phyloP scores from a whole-genome alignment of 148 eudicot genomes.

The Spergularia bocconei region DNA sequence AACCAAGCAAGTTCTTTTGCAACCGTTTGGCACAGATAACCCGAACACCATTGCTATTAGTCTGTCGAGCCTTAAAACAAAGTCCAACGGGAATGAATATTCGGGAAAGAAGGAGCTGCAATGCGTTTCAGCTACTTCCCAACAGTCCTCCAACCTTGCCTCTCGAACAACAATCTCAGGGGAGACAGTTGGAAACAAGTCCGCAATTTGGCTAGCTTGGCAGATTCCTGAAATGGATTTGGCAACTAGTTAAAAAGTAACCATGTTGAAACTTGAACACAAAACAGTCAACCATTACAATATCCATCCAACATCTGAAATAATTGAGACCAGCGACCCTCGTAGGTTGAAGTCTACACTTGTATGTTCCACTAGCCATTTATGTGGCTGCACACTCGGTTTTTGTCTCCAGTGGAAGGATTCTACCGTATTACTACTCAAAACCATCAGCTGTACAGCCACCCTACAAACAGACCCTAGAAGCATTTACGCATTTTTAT shows the following conservation, averaged over 20 bases:
- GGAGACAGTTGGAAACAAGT: conserved; percentile 61
- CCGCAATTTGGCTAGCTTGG: conserved; percentile 82
- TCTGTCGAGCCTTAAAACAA: conserved; percentile 80
- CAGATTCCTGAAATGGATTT: conserved; percentile 47
- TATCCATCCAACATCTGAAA: too few relatives aligned
- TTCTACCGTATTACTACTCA: too few relatives aligned
- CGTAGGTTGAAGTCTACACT: too few relatives aligned
- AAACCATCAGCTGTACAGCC: too few relatives aligned
- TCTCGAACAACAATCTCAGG: conserved; percentile 92
- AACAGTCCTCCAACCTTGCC: conserved; percentile 85
- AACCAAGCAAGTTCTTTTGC: conserved; percentile 85
- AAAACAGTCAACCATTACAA: too few relatives aligned
- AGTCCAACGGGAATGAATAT: conserved; percentile 82
- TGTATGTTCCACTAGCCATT: too few relatives aligned
- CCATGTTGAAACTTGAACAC: background rate
- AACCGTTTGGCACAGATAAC: conserved; percentile 69
- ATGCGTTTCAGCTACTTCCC: conserved; percentile 99
- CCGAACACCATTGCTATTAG: conserved; percentile 74
- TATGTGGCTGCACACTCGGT: too few relatives aligned
- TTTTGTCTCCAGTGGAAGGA: too few relatives aligned
- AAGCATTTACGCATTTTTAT: too few relatives aligned
- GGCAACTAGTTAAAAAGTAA: background rate
- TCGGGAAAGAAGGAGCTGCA: conserved; percentile 98
- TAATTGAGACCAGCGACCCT: too few relatives aligned
- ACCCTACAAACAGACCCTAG: too few relatives aligned